Evolutionary conservation across 805 yeast genomes (phyloP), one percentile per base, ranked within the genome.

Genomic region (Allodekkera sacchari): DNA sequence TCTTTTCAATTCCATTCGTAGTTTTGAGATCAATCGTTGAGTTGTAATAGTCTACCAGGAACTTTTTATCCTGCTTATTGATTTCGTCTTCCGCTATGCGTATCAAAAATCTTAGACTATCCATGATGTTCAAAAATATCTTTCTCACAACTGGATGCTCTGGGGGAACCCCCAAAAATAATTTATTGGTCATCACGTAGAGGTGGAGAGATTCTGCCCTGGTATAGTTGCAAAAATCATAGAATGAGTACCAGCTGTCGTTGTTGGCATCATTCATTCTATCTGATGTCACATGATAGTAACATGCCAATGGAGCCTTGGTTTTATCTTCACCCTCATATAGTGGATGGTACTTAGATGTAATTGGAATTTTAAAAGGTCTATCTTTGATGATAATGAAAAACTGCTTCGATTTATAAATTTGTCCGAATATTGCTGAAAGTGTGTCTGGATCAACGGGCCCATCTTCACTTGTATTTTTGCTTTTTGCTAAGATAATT

Each of bases 151-250:
- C 15, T 1, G 38, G 25, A 17, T 30, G 37, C 5, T 34, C 28
- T 16, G 40, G 32, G 5, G 37, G 24, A 12, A 38, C n/a, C 6
- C 41, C 43, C 31, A 51, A 18, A 18, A 48, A 43, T 42, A 47
- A 23, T 42, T 43, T 29, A 49, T 48, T 27, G 39, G 57, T 39
- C 51, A 57, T 28, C 51, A 59, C 38, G 47, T 57, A 22, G 56
- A 64, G 21, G 57, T 55, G 29, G 53, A 48, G 18, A 50, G 61
- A 30, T 53, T 54, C 37, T 42, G 57, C 45, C 34, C 66, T 63
- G n/a, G 42, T 21, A 13, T 42, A 45, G 16, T 52, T 52, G 12
- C 47, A 35, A 28, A 48, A 44, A 39, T 52, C 57, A 28, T 42
- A 50, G 30, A 44, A 48, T 7, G 56, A 50, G 29, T 31, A 47